Base-by-base conservation (phyloP, 108 stramenopile genomes). In the Pseudonitzschia multiseries region DNA sequence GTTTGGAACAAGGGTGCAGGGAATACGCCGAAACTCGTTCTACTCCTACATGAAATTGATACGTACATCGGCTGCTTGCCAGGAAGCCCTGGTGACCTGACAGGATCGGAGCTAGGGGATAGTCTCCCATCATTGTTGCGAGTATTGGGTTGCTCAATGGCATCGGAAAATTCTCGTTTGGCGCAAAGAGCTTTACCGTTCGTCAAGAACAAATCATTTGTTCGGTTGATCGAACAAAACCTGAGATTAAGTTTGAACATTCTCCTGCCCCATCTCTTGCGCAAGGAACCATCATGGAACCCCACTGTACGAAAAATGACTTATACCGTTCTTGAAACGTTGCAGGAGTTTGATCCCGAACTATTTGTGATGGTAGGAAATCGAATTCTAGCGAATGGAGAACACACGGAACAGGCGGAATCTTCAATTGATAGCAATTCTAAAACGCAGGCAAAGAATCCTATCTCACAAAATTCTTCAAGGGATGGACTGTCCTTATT, bases 221-320 rank as follows among this genome's bases (percentile, higher is more conserved):
- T 61, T 26, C 52, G 48, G 0, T 67, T 90, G 57, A 70, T 89
- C 9, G 29, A 70, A 24, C 53, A 50, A 12, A 68, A 85, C 26
- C 73, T 83, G 33, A 41, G 76, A 24, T 63, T 69, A 13, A 74
- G 69, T n/a, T 68, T 88, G 54, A 54, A 69, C 28, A 61, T 80
- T 28, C 71, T 91, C 64, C 68, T 93, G n/a, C 80, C 82, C 8
- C 85, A 83, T 21, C 71, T 93, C 13, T 84, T 85, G 52, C 81
- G 88, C 15, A 69, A 59, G 4, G 78, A 77, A 33, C 71, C 74
- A 15, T 86, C 93, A 0, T 94, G 93, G 93, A 94, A 94, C 78
- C 93, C 93, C 48, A 94, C 93, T 22, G 93, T 94, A 0, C 73
- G 85, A 27, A 94, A 91, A 71, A 94, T 94, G 93, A 91, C 90